Evolutionary conservation across 805 yeast species (phyloP), one percentile per base, ranked within the genome.

Genomic region (Wickerhamomyces strasburgensis): DNA sequence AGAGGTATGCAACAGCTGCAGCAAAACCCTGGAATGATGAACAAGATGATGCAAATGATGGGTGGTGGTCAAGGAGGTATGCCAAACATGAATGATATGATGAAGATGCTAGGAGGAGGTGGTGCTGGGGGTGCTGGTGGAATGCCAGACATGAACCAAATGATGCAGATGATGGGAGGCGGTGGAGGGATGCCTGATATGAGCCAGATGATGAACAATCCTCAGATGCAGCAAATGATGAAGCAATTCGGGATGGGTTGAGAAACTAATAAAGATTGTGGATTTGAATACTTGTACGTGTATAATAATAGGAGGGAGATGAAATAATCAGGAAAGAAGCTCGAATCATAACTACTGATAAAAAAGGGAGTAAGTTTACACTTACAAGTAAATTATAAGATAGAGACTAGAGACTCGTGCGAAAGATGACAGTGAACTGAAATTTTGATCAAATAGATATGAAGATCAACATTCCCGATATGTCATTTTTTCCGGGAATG

Each of bases 21-120:
- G 68, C 76, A 75, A 46, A 81, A 81, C 52, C 89, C 90, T 23
- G 76, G 80, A 10, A 68, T 82, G 76, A 80, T 81, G 87, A 77
- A 78, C 51, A 72, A 76, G 42, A 69, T 77, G 75, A 75, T 79
- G 82, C 66, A 71, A 46, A 69, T 67, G 75, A 70, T 74, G 60
- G 65, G 63, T 30, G 66, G 65, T 14, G 42, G 47, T 26, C 56
- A 47, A 11, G 57, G 58, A 11, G 61, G 61, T 5, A 73, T 78
- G 80, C 83, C 83, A n/a, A 73, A 71, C 49, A 73, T 77, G 78
- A 62, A 70, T 42, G 72, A 74, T 35, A 67, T 75, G 73, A 75
- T 78, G 81, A 65, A 72, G 46, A 72, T 70, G 77, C 70, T 74
- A 60, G 62, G 62, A 31, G 63, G 68, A 26, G 61, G 60, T 34